phyloP scores from a whole-genome alignment of 441 rosid genomes.

The Brassica hybrid region DNA sequence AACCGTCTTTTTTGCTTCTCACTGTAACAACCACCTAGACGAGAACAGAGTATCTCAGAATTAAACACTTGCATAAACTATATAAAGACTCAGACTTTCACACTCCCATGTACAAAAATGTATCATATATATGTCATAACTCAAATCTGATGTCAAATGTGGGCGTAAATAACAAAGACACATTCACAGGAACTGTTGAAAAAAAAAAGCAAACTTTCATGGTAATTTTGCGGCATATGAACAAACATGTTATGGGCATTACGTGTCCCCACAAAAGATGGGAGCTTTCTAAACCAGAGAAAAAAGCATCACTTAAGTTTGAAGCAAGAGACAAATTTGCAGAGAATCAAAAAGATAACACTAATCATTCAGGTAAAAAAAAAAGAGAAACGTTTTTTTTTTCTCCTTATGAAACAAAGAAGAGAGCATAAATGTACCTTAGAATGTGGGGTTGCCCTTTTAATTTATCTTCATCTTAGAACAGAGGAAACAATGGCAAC shows the following conservation, averaged over 20 bases:
- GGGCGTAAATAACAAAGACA: background rate
- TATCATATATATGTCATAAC: background rate
- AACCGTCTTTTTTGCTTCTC: background rate
- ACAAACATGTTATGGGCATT: slow-evolving; percentile 30
- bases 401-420: slow-evolving; percentile 1
- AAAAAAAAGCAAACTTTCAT: slow-evolving; percentile 17
- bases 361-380: slow-evolving; percentile 11
- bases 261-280: slow-evolving; percentile 16
- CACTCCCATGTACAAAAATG: no score
- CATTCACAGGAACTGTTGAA: background rate
- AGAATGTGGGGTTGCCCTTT: slow-evolving; percentile 45
- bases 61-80: no score
- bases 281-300: slow-evolving; percentile 9
- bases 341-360: slow-evolving; percentile 34
- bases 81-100: no score
- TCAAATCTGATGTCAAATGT: background rate
- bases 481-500: slow-evolving; percentile 46
- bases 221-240: slow-evolving; percentile 16
- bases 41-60: slow-evolving; percentile 30
- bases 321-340: slow-evolving; percentile 55
- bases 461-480: slow-evolving; percentile 26
- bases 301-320: slow-evolving; percentile 64
- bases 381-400: background rate
- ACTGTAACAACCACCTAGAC: background rate
- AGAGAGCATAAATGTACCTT: slow-evolving; percentile 50